phyloP scores from a whole-genome alignment of 2,329 filamentous ascomycete genomes.

The Pseudogymnoascus sp. region DNA sequence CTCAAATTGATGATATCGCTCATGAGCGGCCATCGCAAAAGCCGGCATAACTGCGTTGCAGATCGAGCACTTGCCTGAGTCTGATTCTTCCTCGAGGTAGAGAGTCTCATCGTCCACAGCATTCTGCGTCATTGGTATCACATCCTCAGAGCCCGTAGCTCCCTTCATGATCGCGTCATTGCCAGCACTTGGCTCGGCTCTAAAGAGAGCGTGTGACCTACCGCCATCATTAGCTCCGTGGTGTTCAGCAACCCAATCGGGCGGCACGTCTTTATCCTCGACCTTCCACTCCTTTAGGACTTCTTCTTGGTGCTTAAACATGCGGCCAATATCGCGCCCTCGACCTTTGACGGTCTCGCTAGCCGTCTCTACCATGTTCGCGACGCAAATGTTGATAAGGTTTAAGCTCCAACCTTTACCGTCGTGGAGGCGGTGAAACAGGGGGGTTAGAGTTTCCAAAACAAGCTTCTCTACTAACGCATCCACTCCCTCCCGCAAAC shows the following conservation, averaged over 20 bases:
- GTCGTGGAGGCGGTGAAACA: slow-evolving; percentile 71
- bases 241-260: slow-evolving; percentile 15
- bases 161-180: slow-evolving; percentile 17
- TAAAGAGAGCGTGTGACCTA: neutral
- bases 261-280: slow-evolving; percentile 36
- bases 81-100: slow-evolving; percentile 21
- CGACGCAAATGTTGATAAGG: slow-evolving; percentile 78
- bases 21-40: slow-evolving; percentile 44
- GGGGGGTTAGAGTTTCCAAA: slow-evolving; percentile 56
- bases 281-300: slow-evolving; percentile 61
- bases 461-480: slow-evolving; percentile 62
- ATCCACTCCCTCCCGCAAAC: slow-evolving; percentile 49
- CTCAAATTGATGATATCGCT: slow-evolving; percentile 36
- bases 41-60: slow-evolving; percentile 41
- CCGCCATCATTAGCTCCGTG: neutral
- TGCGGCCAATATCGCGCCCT: slow-evolving; percentile 72
- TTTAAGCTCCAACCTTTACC: slow-evolving; percentile 65
- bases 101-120: slow-evolving; percentile 6
- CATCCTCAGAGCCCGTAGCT: slow-evolving; percentile 23
- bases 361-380: slow-evolving; percentile 66
- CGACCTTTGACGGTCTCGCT: slow-evolving; percentile 36
- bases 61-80: slow-evolving; percentile 29
- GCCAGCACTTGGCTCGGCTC: slow-evolving; percentile 25
- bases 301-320: slow-evolving; percentile 73
- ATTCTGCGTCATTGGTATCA: slow-evolving; percentile 20